Base-by-base conservation (phyloP, 148 eudicot species). In the Rhododendron kiyosumense region DNA sequence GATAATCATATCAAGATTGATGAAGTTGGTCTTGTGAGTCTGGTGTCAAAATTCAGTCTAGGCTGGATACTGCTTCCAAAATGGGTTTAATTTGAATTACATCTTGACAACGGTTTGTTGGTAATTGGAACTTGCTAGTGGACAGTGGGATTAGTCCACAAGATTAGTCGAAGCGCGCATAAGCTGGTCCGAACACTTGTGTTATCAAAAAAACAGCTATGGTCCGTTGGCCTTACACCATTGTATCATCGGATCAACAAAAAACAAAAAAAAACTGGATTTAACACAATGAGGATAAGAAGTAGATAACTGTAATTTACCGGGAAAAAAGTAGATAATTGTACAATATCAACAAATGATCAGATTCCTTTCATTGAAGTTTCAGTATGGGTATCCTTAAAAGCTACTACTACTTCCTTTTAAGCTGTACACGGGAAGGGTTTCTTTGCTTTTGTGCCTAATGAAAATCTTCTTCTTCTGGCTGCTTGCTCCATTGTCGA, bases 381-480 rank as follows among this genome's bases (percentile, higher is more conserved):
- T 32, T 15, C 8, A 54, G 43, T 17, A 17, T 4, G n/a, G 45
- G 24, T 74, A 32, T 74, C 45, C 9, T 48, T 24, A 45, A 12
- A 78, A 78, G 80, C 26, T 43, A 8, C 59, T 54, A 7, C 20
- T 2, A 1, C 38, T 22, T 78, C 76, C 79, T 1, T 80, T 87
- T 24, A 61, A 59, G 81, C 89, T 77, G 89, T 94, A 94, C 49
- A 89, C 17, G 0, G 96, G 96, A 36, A 92, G 87, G 82, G 94
- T 93, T 43, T 90, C 71, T 82, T 87, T 94, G 75, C 77, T 86
- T 86, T 90, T 94, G 63, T 93, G 88, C 89, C 99, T 90, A 86
- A 90, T 90, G 88, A 92, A 95, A 76, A 91, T 94, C 85, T 85
- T 93, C 83, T 91, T 96, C 84, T 91, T 96, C 87, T 89, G 93